Evolutionary conservation across 2,329 filamentous ascomycete species (phyloP), one percentile per base, ranked within the genome.

Genomic region (Plenodomus tracheiphilus): DNA sequence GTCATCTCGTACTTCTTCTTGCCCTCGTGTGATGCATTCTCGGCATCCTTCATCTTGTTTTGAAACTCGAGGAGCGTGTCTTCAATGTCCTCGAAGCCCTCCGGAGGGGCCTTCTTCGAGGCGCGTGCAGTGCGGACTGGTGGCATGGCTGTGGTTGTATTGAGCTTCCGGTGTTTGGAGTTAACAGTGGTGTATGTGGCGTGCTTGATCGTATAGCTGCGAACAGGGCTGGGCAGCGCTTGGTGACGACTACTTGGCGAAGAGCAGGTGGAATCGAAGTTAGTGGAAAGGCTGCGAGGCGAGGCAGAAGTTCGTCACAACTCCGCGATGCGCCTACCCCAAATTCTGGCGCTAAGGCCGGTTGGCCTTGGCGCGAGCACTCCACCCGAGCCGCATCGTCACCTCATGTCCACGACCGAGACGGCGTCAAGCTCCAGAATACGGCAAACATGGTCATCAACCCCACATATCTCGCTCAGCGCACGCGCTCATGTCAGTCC

Each of bases 1-100:
- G 92, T 84, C 61, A 90, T 89, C 75, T 97, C 91, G 69, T 97
- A 88, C 71, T 92, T 92, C 84, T 89, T 81, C 82, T 91, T 82
- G 77, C 89, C 71, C 77, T 89, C 75, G 62, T 86, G 83, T 16
- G 91, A 87, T 40, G 91, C 88, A 74, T 95, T 96, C 71, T 97
- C 91, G 43, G 94, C 94, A 69, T 95, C 90, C 75, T 93, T 94
- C 89, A 95, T 93, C 79, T 92, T 91, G 80, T 92, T 93, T 65
- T 81, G 79, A 76, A 94, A 94, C 65, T 92, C 86, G 62, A 94
- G 83, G 36, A 94, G 85, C 62, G 91, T 90, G 69, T 91, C 87
- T 73, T 93, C 89, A 73, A 95, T 90, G 70, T 95, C 90, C 68
- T 86, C 85, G 79, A 94, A 95, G 73, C 90, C 90, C 46, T 89